These are phyloP conservation scores for Parachaetomium inaequale DNA, from an alignment of 495 filamentous ascomycete genomes.

Conservation along the genomic window DNA sequence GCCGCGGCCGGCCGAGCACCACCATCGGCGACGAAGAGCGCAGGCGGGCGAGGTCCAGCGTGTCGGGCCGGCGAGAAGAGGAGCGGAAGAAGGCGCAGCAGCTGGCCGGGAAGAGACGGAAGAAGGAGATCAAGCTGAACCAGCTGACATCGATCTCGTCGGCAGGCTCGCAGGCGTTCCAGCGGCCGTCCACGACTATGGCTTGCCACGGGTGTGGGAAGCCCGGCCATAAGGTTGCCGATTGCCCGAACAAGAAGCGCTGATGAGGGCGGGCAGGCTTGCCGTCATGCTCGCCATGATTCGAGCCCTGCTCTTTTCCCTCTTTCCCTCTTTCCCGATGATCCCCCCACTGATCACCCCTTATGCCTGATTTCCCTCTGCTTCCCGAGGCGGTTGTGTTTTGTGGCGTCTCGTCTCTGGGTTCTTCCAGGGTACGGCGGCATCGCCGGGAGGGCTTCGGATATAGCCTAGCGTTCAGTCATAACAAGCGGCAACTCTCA, in stretches of 20 bases:
- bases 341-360: not conserved
- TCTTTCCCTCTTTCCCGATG: not conserved
- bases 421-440: not conserved
- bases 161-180: slow-evolving; percentile 25
- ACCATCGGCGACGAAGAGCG: slow-evolving; percentile 3
- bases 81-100: slow-evolving; percentile 42
- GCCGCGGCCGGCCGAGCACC: slow-evolving; percentile 22
- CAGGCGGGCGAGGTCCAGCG: slow-evolving; percentile 24
- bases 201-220: slow-evolving; percentile 31
- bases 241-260: slow-evolving; percentile 32
- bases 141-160: slow-evolving; percentile 49
- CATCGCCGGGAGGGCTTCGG: not conserved
- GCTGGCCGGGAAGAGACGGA: slow-evolving; percentile 50
- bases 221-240: slow-evolving; percentile 26
- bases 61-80: slow-evolving; percentile 33
- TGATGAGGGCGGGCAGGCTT: slow-evolving; percentile 12
- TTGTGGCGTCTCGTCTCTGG: not conserved
- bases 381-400: not conserved
- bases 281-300: slow-evolving; percentile 5
- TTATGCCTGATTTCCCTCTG: not conserved
- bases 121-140: slow-evolving; percentile 58
- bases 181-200: slow-evolving; percentile 16
- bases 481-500: not conserved
- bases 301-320: not conserved
- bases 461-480: slow-evolving; percentile 1